Base-by-base conservation (phyloP, 2,329 filamentous ascomycete species). In the Aspergillus uvarum region DNA sequence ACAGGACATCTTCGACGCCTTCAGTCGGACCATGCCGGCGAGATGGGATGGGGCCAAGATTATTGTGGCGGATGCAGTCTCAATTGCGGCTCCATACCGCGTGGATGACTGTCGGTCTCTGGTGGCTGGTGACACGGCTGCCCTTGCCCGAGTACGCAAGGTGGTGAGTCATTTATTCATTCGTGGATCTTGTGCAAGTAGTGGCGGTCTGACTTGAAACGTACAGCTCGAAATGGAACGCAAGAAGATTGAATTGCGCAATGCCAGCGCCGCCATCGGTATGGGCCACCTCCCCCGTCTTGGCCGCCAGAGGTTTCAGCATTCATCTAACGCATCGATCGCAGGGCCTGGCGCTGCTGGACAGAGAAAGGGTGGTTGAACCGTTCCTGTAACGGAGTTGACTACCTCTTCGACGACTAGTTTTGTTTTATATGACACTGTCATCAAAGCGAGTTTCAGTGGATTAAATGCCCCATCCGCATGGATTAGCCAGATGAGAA, bases 1-100 rank as follows among this genome's bases (percentile, higher is more conserved):
- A 26, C 86, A 89, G 73, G 85, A 86, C 56, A 76, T 89, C 16
- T 89, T 86, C 66, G 85, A 88, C 75, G 80, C 82, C 11, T 80
- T 89, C 56, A 82, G 80, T 62, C 81, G 84, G 66, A 85, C 84
- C 72, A 86, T 85, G 69, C 85, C 84, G 10, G 81, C 83, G 29
- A 80, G 83, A 61, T 89, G 86, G 86, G 80, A 85, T 65, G 82
- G 82, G 19, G 76, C 79, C 35, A 79, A 79, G 54, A 88, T 89
- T 63, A 79, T 88, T 56, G 82, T 87, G 51, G 84, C 83, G 55
- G 85, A 88, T 65, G 80, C 82, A 4, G 85, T 87, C 56, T 76
- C 85, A 57, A 83, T 89, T 60, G 74, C 80, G 21, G 76, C 83
- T 14, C 86, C 86, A 2, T 89, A 88, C 70, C 79, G 77, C 6